These are phyloP conservation scores for Paralagenidium karlingii DNA, from an alignment of 352 stramenopile species.

Conservation along the genomic window DNA sequence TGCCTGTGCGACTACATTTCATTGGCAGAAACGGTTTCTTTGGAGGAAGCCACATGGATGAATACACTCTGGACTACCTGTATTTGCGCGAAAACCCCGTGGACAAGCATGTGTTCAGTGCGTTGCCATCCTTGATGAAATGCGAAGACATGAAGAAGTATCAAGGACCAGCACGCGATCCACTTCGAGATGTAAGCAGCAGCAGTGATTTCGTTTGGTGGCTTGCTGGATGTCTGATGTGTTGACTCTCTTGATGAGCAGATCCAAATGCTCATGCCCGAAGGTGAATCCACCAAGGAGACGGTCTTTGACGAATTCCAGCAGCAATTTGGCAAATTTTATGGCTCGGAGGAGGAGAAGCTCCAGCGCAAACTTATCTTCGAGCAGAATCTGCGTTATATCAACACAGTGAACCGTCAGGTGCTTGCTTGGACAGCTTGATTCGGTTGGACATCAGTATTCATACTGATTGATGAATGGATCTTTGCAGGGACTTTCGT, in stretches of 20 bases:
- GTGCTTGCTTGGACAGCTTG: constrained; percentile 7
- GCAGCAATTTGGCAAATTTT: constrained; percentile 39
- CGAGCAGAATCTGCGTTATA: constrained; percentile 75
- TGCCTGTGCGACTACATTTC: constrained; percentile 78
- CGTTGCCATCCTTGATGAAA: constrained; percentile 67
- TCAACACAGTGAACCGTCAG: constrained; percentile 78
- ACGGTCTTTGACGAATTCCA: constrained; percentile 58
- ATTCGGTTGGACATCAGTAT: background rate
- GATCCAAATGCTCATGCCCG: constrained; percentile 75
- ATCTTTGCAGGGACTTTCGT: constrained; percentile 39
- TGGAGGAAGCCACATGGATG: constrained; percentile 80
- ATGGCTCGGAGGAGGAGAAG: constrained; percentile 27
- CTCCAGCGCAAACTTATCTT: constrained; percentile 46
- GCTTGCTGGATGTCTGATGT: constrained; percentile 5
- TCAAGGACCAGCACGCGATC: constrained; percentile 28
- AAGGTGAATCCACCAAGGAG: constrained; percentile 39
- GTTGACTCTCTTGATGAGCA: constrained; percentile 10
- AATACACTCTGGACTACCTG: constrained; percentile 85
- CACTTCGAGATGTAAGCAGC: constrained; percentile 42
- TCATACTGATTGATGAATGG: background rate
- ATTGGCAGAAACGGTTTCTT: constrained; percentile 76
- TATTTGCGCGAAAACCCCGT: constrained; percentile 67
- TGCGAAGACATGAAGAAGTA: constrained; percentile 50
- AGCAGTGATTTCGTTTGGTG: background rate
- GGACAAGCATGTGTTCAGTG: constrained; percentile 46